Evolutionary conservation across 164 flowering plant species (phyloP), one percentile per base, ranked within the genome.

Genomic region (Vitis cinerea): DNA sequence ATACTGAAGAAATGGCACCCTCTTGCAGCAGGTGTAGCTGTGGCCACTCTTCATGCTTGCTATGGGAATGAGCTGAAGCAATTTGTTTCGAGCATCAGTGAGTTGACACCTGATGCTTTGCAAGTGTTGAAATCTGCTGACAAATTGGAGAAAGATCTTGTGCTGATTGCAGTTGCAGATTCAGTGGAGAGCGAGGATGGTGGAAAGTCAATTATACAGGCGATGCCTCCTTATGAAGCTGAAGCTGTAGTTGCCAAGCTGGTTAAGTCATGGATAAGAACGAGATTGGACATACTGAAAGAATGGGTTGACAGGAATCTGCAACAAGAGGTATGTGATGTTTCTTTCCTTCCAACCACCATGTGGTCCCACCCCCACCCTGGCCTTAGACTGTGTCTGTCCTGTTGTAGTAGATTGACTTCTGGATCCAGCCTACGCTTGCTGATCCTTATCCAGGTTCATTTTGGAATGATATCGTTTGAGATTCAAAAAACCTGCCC

Each of bases 121-220:
- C 87, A 84, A 77, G 93, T 95, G 52, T 79, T 95, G 67, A 77
- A 74, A 72, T 86, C 98, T 67, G 96, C 99, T 17, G 92, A 91
- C 72, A 91, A 87, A 71, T 75, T 95, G 84, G 99, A 95, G 83
- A 86, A 89, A 74, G 90, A 87, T 83, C 91, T 95, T 2, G 98
- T 95, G 57, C 90, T 86, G 72, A 90, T 93, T 74, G 99, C 97
- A 9, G 98, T 95, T 54, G 91, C 87, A 77, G 98, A 95, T 78
- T 74, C 99, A 11, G 96, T 84, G 31, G 92, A 93, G 50, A 93
- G 99, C 73, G 99, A 95, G 12, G 99, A 95, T 82, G 96, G 97
- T 71, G 99, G 99, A 23, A 95, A 90, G 80, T 83, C 92, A 47
- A 84, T 93, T 64, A 91, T 95, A 59, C 80, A 81, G 48, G 97